Percentiles rank a stretch among this genome's conserved stretches.
Conservation (phyloP, 306 rosid genomes). For the Quercus bicolor region DNA sequence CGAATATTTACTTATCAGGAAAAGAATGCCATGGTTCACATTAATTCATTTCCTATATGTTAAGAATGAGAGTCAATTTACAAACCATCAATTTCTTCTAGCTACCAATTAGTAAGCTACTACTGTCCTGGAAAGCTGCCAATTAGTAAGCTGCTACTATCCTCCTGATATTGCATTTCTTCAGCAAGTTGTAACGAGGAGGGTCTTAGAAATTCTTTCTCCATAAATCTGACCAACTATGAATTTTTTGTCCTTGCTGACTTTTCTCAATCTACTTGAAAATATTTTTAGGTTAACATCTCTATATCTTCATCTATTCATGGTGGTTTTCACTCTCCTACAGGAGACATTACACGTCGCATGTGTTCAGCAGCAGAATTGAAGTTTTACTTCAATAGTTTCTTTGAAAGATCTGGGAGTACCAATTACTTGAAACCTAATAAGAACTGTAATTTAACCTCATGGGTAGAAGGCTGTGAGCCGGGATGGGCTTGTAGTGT, state of each 20-base stretch:
- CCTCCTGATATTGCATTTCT: neutral
- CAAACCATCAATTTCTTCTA: neutral
- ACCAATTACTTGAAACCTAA: slow-evolving; percentile 71
- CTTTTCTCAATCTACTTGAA: slow-evolving; percentile 1
- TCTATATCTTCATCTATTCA: slow-evolving; percentile 11
- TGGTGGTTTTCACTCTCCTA: slow-evolving; percentile 28
- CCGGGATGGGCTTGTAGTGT: slow-evolving; percentile 97
- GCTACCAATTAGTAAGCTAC: slow-evolving; percentile 4
- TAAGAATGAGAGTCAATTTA: neutral
- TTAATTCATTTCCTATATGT: neutral
- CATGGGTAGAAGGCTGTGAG: slow-evolving; percentile 96
- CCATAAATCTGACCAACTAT: neutral
- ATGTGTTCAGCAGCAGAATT: slow-evolving; percentile 88
- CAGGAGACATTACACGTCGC: slow-evolving; percentile 71
- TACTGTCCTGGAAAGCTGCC: neutral
- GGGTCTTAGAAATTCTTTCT: neutral
- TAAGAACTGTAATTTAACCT: slow-evolving; percentile 84
- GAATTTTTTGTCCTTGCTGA: slow-evolving; percentile 3
- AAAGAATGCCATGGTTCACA: neutral
- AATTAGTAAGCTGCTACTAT: neutral
- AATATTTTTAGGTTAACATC: neutral
- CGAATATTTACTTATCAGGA: neutral
- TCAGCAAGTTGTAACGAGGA: neutral
- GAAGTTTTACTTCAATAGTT: slow-evolving; percentile 60
- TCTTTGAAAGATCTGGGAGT: slow-evolving; percentile 42